Conservation (phyloP, 352 stramenopile species). For the Phytophthora nicotianae region DNA sequence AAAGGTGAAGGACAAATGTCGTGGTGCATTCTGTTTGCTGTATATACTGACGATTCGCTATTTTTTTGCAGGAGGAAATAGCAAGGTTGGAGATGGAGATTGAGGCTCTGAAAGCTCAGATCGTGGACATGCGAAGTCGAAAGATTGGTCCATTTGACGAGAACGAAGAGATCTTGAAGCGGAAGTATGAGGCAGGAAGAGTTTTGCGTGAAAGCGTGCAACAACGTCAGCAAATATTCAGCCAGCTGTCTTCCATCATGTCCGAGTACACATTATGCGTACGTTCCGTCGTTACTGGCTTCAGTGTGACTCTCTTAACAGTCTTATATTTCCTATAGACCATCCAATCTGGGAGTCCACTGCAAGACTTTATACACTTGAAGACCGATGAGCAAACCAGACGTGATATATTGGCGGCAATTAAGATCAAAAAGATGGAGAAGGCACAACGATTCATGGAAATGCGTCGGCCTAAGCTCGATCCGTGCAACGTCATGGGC, state of each 20-base stretch:
- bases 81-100: slow-evolving; percentile 30
- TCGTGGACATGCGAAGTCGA: slow-evolving; percentile 30
- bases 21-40: background rate
- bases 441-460: slow-evolving; percentile 41
- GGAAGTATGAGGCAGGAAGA: slow-evolving; percentile 6
- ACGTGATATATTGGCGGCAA: slow-evolving; percentile 10
- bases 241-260: slow-evolving; percentile 35
- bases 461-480: slow-evolving; percentile 27
- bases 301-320: slow-evolving; percentile 1
- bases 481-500: slow-evolving; percentile 34
- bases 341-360: slow-evolving; percentile 33
- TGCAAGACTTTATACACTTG: slow-evolving; percentile 40
- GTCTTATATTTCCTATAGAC: slow-evolving; percentile 19
- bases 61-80: slow-evolving; percentile 35
- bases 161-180: slow-evolving; percentile 16
- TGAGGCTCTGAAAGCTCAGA: slow-evolving; percentile 30
- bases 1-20: slow-evolving; percentile 9
- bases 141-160: slow-evolving; percentile 11
- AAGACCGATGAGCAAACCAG: slow-evolving; percentile 25
- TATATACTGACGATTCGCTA: slow-evolving; percentile 3
- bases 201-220: slow-evolving; percentile 19
- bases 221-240: slow-evolving; percentile 32
- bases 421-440: slow-evolving; percentile 35
- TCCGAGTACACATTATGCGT: slow-evolving; percentile 43
- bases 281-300: background rate